A percentile compares a stretch with the other conserved stretches of the same genome.
Conservation (phyloP, 768 basidiomycete genomes). For the Crepidotus variabilis region DNA sequence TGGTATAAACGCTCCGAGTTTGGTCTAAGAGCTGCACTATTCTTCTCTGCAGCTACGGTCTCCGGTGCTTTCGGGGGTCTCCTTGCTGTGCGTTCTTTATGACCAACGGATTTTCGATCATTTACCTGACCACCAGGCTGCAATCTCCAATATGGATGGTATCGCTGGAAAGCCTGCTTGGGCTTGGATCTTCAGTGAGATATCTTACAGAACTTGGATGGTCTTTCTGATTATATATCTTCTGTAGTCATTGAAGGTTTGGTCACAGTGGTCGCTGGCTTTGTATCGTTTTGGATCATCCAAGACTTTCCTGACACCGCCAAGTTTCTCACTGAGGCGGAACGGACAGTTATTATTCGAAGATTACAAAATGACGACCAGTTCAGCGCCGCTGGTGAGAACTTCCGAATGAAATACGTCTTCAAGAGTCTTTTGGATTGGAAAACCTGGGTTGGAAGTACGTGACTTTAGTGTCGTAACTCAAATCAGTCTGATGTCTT, state of each 20-base stretch:
- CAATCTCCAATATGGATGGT: constrained; percentile 70
- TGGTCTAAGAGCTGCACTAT: constrained; percentile 60
- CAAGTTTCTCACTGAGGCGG: constrained; percentile 68
- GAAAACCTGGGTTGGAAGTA: constrained; percentile 67
- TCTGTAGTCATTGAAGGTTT: constrained; percentile 58
- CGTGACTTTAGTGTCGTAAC: constrained; percentile 10
- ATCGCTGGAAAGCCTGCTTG: constrained; percentile 62
- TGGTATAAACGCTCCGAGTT: constrained; percentile 73
- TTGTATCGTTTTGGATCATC: constrained; percentile 69
- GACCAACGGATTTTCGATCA: neutral
- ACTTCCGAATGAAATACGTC: constrained; percentile 54
- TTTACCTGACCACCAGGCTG: constrained; percentile 32
- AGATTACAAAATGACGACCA: constrained; percentile 65
- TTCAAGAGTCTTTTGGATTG: constrained; percentile 58
- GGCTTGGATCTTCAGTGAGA: constrained; percentile 70
- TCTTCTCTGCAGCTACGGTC: constrained; percentile 76
- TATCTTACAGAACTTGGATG: neutral
- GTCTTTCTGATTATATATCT: neutral
- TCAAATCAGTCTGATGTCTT: neutral
- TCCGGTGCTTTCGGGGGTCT: constrained; percentile 82
- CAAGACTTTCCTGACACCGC: constrained; percentile 84
- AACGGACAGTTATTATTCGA: constrained; percentile 62
- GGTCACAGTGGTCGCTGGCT: constrained; percentile 62
- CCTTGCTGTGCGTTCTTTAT: constrained; percentile 48
- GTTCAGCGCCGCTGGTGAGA: constrained; percentile 72